Percentiles rank a stretch among this genome's conserved stretches.
These are phyloP conservation scores for Ceriops tagal DNA, from an alignment of 345 rosid species.

Conservation along the genomic window DNA sequence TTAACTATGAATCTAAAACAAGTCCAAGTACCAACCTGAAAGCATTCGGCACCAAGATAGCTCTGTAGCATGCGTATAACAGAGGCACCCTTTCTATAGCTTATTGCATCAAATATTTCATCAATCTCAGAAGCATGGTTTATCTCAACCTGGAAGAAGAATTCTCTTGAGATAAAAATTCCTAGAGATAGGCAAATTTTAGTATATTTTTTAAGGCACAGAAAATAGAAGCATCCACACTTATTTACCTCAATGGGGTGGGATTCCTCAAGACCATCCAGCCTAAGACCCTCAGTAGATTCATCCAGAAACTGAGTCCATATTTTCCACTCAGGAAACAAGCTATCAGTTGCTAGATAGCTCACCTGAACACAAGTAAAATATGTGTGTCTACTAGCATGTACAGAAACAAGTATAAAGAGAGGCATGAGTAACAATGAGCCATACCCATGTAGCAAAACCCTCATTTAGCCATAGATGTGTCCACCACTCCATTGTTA, in stretches of 20 bases:
- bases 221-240: background rate
- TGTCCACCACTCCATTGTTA: constrained; percentile 99
- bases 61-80: constrained; percentile 94
- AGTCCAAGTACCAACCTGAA: constrained; percentile 60
- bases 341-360: constrained; percentile 84
- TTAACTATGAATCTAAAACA: background rate
- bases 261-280: constrained; percentile 93
- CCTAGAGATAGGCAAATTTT: background rate
- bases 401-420: background rate
- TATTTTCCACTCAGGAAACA: constrained; percentile 96
- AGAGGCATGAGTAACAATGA: constrained; percentile 14
- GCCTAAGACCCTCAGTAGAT: constrained; percentile 74
- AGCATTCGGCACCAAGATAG: constrained; percentile 85
- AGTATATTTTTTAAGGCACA: background rate
- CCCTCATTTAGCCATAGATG: constrained; percentile 98
- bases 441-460: constrained; percentile 95
- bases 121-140: constrained; percentile 87
- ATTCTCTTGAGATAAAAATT: constrained; percentile 3
- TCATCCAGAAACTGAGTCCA: constrained; percentile 99
- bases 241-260: constrained; percentile 91
- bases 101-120: constrained; percentile 94
- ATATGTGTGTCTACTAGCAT: constrained; percentile 8
- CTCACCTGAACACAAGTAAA: constrained; percentile 63
- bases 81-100: constrained; percentile 92
- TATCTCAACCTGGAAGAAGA: constrained; percentile 65